Evolutionary conservation across 139 green algal genomes (phyloP), one percentile per base, ranked within the genome.

Genomic region (Auxenochlorella pyrenoidosa): DNA sequence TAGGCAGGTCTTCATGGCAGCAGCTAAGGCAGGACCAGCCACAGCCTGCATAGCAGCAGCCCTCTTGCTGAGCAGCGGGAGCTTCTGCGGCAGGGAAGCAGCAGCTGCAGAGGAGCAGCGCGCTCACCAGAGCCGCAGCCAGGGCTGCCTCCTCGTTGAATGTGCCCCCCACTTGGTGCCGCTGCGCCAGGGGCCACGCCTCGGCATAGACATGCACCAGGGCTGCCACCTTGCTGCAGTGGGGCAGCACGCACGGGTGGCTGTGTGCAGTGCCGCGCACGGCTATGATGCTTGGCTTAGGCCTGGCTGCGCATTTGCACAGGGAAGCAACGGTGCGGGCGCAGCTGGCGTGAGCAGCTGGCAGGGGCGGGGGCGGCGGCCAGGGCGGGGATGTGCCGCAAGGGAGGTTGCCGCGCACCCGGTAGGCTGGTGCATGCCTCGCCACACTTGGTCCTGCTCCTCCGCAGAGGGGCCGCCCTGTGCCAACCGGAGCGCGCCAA

Each of bases 161-260:
- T 2, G 38, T 12, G 1, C 51, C 71, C 19, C 38, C 71, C 38
- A 78, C 34, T 38, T 51, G 38, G 71, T 78, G 38, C 21, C 26
- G 71, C 38, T 54, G 38, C 4, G 71, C 71, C 71, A 78, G 38
- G 21, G 71, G 71, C 21, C 71, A 44, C 22, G n/a, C 24, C 8
- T 47, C 38, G 5, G 36, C 40, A 44, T 78, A 78, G 5, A 78
- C 38, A n/a, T 78, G 43, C 18, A 47, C 71, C 71, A 78, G 71
- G 5, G 71, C 71, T 19, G 71, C 38, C 71, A 51, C 34, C 71
- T 78, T 78, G 71, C 71, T 78, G 71, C 71, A 78, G 68, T 10
- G 12, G 28, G 60, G 60, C 12, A 30, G 60, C 60, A 22, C 4
- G 65, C n/a, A n/a, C n/a, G n/a, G n/a, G n/a, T n/a, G n/a, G n/a